Percentiles rank a stretch among this genome's conserved stretches.
Conservation (phyloP, 371 early-diverging fungal species). For the Coemansia sp. region DNA sequence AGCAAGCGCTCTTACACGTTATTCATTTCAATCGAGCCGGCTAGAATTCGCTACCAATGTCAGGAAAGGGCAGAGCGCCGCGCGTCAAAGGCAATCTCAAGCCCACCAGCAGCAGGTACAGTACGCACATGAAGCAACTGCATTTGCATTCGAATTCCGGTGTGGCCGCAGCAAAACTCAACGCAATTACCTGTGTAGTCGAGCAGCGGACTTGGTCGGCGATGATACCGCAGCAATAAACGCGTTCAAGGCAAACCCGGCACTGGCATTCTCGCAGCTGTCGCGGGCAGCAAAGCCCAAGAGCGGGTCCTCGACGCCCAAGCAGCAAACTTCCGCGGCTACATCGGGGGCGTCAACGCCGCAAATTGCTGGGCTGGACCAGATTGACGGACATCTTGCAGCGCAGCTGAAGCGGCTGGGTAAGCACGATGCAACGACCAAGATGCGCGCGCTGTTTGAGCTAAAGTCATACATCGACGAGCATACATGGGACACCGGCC, state of each 20-base stretch:
- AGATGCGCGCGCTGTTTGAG: slow-evolving; percentile 50
- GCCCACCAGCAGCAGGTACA: slow-evolving; percentile 53
- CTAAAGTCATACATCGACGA: slow-evolving; percentile 37
- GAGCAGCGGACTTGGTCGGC: slow-evolving; percentile 51
- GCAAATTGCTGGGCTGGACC: slow-evolving; percentile 16
- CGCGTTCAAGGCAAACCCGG: slow-evolving; percentile 54
- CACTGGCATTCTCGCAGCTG: slow-evolving; percentile 51
- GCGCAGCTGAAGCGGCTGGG: slow-evolving; percentile 49
- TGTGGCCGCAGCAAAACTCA: slow-evolving; percentile 5
- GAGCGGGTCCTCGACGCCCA: neutral
- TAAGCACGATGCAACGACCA: slow-evolving; percentile 50
- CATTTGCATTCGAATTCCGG: neutral
- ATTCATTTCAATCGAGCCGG: slow-evolving; percentile 3
- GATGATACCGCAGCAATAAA: slow-evolving; percentile 50
- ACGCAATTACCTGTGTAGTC: slow-evolving; percentile 23
- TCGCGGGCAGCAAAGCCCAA: slow-evolving; percentile 14
- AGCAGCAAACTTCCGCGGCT: neutral
- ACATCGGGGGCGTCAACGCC: slow-evolving; percentile 14
- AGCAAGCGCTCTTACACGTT: neutral
- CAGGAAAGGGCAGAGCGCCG: slow-evolving; percentile 41
- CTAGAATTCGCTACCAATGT: slow-evolving; percentile 20
- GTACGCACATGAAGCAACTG: neutral
- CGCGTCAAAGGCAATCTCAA: slow-evolving; percentile 50
- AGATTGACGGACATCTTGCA: slow-evolving; percentile 49
- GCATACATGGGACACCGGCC: slow-evolving; percentile 34